Evolutionary conservation across 805 yeast species (phyloP), one percentile per base, ranked within the genome.

Genomic region (Wickerhamomyces xylosicus): DNA sequence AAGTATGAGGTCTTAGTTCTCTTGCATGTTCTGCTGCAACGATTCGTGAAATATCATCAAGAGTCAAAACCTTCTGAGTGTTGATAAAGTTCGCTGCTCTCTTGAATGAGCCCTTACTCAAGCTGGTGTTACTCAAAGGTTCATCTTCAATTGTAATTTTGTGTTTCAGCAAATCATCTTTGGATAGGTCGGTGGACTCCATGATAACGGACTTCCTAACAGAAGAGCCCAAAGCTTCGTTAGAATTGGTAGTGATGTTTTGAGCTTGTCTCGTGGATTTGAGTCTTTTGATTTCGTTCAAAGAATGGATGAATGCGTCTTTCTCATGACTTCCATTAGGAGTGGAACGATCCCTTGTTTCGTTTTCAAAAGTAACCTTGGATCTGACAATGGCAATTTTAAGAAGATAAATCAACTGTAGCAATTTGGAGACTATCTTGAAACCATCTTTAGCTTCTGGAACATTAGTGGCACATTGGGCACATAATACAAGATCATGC

Each of bases 21-120:
- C 96, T 69, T 0, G 97, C 95, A 58, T 90, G 96, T 52, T 92
- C 97, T 9, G 95, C 90, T 2, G 97, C 95, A 7, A 92, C 97
- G 54, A 92, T 90, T 47, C 97, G 71, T 7, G 97, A 95, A 50
- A 92, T 92, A 59, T 92, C 99, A 59, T 92, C 97, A 49, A 92
- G 70, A 0, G 97, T 90, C 38, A 92, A 71, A 0, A 90, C 80
- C 48, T 83, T 85, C 48, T 90, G 94, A 52, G 77, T 83, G 50
- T 80, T 76, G 39, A 87, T 70, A 36, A 85, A 66, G 47, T 75
- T 80, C 1, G 87, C 74, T 0, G 90, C 82, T 15, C 82, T 70
- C 50, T 75, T 80, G 35, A 81, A 64, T 44, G 63, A 57, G 35
- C 60, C 53, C 43, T 56, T 62, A 15, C 71, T 71, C 38, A 77